A percentile compares a stretch with the other conserved stretches of the same genome.
These are phyloP conservation scores for Stentor coeruleus DNA, from an alignment of 73 alveolate genomes.

Conservation along the genomic window DNA sequence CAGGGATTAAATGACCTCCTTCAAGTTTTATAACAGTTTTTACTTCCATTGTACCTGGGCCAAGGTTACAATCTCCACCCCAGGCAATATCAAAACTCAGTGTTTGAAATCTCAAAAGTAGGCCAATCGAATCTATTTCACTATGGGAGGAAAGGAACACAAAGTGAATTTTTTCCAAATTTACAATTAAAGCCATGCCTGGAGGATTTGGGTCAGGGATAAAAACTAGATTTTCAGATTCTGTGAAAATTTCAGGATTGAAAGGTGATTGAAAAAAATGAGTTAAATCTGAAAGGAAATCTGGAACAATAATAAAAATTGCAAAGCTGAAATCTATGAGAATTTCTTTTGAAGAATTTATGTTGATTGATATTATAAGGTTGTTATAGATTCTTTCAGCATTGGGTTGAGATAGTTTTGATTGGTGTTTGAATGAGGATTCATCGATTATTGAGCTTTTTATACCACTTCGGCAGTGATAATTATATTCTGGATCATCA, in stretches of 20 bases:
- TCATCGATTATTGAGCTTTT: too few species aligned
- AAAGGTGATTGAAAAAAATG: not conserved
- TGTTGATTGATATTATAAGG: not conserved
- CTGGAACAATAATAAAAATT: not conserved
- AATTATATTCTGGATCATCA: not conserved
- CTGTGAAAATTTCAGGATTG: not conserved
- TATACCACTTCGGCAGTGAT: not conserved
- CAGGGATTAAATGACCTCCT: not conserved
- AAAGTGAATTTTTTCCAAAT: not conserved
- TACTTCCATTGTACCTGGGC: constrained; percentile 7
- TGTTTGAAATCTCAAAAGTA: not conserved
- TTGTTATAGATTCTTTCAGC: not conserved
- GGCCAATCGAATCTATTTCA: not conserved
- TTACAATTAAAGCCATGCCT: constrained; percentile 11
- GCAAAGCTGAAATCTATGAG: not conserved
- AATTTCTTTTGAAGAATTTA: not conserved
- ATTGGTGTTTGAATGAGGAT: too few species aligned
- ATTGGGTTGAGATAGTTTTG: not conserved
- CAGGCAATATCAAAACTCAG: not conserved
- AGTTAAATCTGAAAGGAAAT: not conserved
- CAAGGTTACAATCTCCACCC: not conserved
- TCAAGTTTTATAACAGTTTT: not conserved
- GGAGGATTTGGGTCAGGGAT: not conserved
- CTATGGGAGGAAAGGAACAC: not conserved
- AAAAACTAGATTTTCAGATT: not conserved